phyloP scores from a whole-genome alignment of 2,329 filamentous ascomycete species.

The Tolypocladium amazonense region DNA sequence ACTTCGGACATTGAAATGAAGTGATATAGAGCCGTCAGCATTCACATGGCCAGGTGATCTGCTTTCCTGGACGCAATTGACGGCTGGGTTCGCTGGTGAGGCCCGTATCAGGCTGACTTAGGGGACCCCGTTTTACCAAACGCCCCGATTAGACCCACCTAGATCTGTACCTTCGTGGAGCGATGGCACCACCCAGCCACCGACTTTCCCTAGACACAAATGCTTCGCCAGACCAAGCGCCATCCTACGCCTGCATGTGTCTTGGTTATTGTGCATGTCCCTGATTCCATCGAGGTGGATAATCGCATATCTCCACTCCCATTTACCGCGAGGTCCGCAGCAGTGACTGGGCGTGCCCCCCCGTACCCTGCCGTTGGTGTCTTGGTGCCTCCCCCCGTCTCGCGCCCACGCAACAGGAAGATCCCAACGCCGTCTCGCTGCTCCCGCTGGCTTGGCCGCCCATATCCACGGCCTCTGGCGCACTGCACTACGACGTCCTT shows the following conservation, averaged over 20 bases:
- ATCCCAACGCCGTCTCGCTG: constrained; percentile 9
- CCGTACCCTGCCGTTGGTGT: constrained; percentile 1
- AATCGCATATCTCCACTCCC: constrained; percentile 5
- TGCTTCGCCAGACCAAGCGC: not conserved
- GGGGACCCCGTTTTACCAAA: not conserved
- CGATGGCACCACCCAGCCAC: constrained; percentile 4
- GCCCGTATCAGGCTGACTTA: not conserved
- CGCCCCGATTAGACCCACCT: not conserved
- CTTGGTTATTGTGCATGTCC: not conserved
- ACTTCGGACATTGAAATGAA: not conserved
- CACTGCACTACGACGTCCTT: constrained; percentile 10
- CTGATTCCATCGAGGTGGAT: not conserved
- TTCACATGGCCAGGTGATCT: not conserved
- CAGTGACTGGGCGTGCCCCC: not conserved
- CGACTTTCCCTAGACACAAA: constrained; percentile 1
- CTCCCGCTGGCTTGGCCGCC: constrained; percentile 8
- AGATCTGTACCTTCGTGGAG: not conserved
- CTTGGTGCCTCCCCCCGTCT: not conserved
- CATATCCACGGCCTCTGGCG: constrained; percentile 7
- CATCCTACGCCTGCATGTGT: not conserved
- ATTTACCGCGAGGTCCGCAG: not conserved
- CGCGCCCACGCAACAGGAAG: constrained; percentile 7
- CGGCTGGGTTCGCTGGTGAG: not conserved
- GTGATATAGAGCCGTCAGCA: not conserved
- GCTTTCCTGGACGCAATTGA: not conserved